Conservation (phyloP, 331 rosid genomes). For the Malus hybrid region DNA sequence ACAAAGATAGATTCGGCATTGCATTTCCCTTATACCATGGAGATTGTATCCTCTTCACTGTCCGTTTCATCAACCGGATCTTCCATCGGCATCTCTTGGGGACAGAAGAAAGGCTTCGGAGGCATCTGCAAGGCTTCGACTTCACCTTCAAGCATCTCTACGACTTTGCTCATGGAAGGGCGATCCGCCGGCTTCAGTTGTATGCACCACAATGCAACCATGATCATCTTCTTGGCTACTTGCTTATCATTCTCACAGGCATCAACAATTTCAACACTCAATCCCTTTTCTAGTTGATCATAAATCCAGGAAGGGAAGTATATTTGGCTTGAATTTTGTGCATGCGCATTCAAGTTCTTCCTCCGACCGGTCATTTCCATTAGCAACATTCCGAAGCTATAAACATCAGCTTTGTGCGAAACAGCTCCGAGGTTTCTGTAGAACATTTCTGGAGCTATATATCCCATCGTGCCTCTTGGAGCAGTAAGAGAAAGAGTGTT, state of each 20-base stretch:
- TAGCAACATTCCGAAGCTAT: slow-evolving; percentile 8
- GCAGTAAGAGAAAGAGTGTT: neutral
- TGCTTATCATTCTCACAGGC: neutral
- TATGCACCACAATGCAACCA: slow-evolving; percentile 15
- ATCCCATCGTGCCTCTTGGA: neutral
- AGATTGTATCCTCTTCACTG: neutral
- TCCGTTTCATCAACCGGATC: neutral
- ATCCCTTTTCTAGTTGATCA: neutral
- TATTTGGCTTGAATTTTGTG: neutral
- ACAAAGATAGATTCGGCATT: neutral
- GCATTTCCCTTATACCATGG: neutral
- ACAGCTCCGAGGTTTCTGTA: neutral
- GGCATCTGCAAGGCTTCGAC: neutral
- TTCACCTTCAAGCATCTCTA: slow-evolving; percentile 14
- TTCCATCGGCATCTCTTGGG: slow-evolving; percentile 2
- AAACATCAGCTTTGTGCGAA: slow-evolving; percentile 6
- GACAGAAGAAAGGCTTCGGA: neutral
- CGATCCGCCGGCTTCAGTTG: neutral
- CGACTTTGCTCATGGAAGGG: neutral
- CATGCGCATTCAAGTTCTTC: slow-evolving; percentile 1
- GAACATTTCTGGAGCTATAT: slow-evolving; percentile 4
- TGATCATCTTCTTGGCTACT: slow-evolving; percentile 11
- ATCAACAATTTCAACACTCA: neutral
- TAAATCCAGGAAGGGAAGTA: slow-evolving; percentile 4
- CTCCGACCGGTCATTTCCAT: neutral